phyloP scores from a whole-genome alignment of 2,329 filamentous ascomycete species.

The Chaetomium sp. region DNA sequence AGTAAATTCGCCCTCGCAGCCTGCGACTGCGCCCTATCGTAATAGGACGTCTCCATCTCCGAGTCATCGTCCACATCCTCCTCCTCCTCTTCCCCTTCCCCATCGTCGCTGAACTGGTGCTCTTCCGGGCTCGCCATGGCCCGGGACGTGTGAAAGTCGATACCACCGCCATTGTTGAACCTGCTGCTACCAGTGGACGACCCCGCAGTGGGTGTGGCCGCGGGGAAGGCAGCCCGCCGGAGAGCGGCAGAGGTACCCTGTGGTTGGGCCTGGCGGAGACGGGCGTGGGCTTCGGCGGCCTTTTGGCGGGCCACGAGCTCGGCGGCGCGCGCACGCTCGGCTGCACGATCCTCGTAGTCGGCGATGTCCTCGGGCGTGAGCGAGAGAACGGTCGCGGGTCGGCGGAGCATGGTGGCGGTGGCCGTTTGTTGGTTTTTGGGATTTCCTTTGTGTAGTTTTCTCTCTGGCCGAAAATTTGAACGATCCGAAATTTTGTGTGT shows the following conservation, averaged over 20 bases:
- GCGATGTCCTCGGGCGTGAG: conserved; percentile 66
- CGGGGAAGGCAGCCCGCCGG: not conserved
- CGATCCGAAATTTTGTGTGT: too few relatives aligned
- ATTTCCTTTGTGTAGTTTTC: not conserved
- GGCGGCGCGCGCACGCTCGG: conserved; percentile 25
- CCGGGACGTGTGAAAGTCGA: not conserved
- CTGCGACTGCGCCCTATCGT: conserved; percentile 12
- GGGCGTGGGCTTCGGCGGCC: conserved; percentile 10
- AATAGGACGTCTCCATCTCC: conserved; percentile 13
- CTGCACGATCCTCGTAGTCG: conserved; percentile 59
- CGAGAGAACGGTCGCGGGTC: conserved; percentile 59
- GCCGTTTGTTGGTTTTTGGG: not conserved
- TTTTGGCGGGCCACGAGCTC: conserved; percentile 16
- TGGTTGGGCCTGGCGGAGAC: conserved; percentile 6
- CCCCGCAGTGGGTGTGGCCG: not conserved
- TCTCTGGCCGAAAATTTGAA: not conserved
- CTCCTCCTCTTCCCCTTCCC: conserved; percentile 5
- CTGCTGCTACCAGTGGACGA: not conserved
- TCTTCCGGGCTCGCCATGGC: conserved; percentile 2
- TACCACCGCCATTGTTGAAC: not conserved
- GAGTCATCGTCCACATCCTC: conserved; percentile 8
- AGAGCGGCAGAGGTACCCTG: not conserved
- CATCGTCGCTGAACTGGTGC: conserved; percentile 10
- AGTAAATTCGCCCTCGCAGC: conserved; percentile 5
- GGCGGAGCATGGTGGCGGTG: conserved; percentile 29